Base-by-base conservation (phyloP, 768 basidiomycete species). In the Tricholoma saponaceum region DNA sequence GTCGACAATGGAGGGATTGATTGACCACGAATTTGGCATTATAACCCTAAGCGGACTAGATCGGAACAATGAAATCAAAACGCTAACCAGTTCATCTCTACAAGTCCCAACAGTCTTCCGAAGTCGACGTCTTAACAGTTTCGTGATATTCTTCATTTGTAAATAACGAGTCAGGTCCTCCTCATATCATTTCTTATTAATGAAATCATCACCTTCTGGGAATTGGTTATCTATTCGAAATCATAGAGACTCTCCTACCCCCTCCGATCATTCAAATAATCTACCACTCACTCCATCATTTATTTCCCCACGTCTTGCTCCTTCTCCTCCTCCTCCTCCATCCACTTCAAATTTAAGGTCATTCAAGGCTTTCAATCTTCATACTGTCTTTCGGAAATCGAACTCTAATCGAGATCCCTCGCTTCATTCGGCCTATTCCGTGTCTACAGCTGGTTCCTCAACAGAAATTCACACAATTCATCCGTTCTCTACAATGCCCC, bases 401-500 rank as follows among this genome's bases (percentile, higher is more conserved):
- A 67, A 72, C 39, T 74, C 70, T 7, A 66, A 72, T 43, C 77
- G 72, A 57, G 69, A 76, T 0, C 72, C 79, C 20, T 86, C 84
- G 25, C 58, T 80, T 33, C 71, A 70, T 54, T 86, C 86, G 23
- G 75, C 80, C 37, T 76, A 75, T 60, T 82, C 86, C 58, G 67
- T 73, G 7, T 74, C 77, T 57, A 74, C 76, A 55, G 69, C 75
- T 13, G 70, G 44, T 25, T 25, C 75, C 20, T 69, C 72, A 59
- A 66, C 69, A 69, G 77, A 82, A 62, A 74, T 66, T 61, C 68
- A 69, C 44, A 58, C 68, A 51, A 57, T 62, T 35, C 85, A 87
- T 64, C 84, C 82, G 1, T 87, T 81, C 77, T 76, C 83, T 13
- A 58, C 77, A 49, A 84, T 85, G 83, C 79, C 79, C 58, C 79